Evolutionary conservation across 352 stramenopile genomes (phyloP).

Genomic region (Phytopythium mirpurense): DNA sequence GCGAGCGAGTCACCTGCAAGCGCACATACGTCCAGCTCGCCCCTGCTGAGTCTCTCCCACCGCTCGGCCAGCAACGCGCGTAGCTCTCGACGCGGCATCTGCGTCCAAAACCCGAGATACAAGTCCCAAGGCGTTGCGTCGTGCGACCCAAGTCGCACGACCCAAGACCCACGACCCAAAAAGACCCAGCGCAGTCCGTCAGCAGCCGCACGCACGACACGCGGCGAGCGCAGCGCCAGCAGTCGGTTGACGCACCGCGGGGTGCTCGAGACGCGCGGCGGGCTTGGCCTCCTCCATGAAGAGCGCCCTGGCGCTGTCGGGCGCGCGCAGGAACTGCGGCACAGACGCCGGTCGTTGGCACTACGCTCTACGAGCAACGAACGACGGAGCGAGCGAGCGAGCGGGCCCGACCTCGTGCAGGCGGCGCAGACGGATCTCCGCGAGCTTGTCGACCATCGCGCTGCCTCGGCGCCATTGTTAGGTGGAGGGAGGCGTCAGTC

Average conservation of each 20-base stretch:
- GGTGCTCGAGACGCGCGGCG: slow-evolving; percentile 16
- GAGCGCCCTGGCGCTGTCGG: slow-evolving; percentile 24
- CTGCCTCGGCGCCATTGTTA: slow-evolving; percentile 12
- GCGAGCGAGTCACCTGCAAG: too few species aligned
- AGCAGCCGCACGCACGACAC: too few species aligned
- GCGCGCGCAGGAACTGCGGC: slow-evolving; percentile 26
- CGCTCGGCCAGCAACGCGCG: slow-evolving; percentile 11
- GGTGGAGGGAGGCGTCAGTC: too few species aligned
- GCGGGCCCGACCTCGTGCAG: slow-evolving; percentile 29
- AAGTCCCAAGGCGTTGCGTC: too few species aligned
- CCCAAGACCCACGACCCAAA: too few species aligned
- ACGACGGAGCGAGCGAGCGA: slow-evolving; percentile 3
- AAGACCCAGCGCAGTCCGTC: background rate
- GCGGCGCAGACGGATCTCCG: slow-evolving; percentile 36
- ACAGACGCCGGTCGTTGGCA: too few species aligned
- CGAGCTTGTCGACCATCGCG: slow-evolving; percentile 38
- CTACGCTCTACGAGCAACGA: too few species aligned
- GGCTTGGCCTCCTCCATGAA: slow-evolving; percentile 27
- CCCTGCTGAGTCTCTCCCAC: slow-evolving; percentile 20
- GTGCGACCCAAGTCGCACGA: background rate
- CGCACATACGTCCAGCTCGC: slow-evolving; percentile 24
- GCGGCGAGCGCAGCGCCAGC: background rate
- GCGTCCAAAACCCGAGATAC: too few species aligned
- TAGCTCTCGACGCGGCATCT: slow-evolving; percentile 29
- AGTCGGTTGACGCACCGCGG: slow-evolving; percentile 7